Evolutionary conservation across 176 grass and related monocot species (phyloP), one percentile per base, ranked within the genome.

Genomic region (Cymbopogon citratus): DNA sequence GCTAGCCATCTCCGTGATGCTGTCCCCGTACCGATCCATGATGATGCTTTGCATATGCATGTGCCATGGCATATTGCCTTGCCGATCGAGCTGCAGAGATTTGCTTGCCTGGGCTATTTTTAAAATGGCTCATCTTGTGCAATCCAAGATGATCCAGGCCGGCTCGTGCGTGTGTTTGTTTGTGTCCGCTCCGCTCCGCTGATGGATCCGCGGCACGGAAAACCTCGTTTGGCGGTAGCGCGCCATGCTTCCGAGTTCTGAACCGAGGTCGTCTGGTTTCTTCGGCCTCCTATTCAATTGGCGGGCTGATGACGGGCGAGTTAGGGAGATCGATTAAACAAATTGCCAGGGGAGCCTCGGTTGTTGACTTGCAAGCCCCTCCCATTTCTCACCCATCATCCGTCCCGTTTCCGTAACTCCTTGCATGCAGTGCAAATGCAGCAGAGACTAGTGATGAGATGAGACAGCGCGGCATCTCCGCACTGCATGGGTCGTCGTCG

Each of bases 161-260:
- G 4, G 69, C 69, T 48, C 41, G 35, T 77, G 70, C 11, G 65
- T n/a, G 64, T 85, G 63, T 83, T 82, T 74, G 63, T 89, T 75
- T 46, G 87, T 81, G 82, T 81, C 77, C 25, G n/a, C n/a, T n/a
- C n/a, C n/a, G n/a, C n/a, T n/a, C n/a, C n/a, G 21, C 23, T 75
- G 9, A 41, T 41, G 40, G 40, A 43, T 43, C 87, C 56, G 54
- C 34, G 78, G 87, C 83, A 81, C 87, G 64, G 83, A 89, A 89
- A 89, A 11, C 77, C 31, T 77, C 40, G 23, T 72, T 85, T 85
- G 83, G 72, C 65, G 46, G 39, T 77, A 77, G 72, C 72, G 64
- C 10, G 19, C 31, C 63, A 24, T 13, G 15, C 41, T 39, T 71
- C 52, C 10, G 29, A 54, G n/a, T 60, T n/a, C 24, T 63, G 25